Conservation (phyloP, 306 rosid genomes). For the Bauhinia variegata region DNA sequence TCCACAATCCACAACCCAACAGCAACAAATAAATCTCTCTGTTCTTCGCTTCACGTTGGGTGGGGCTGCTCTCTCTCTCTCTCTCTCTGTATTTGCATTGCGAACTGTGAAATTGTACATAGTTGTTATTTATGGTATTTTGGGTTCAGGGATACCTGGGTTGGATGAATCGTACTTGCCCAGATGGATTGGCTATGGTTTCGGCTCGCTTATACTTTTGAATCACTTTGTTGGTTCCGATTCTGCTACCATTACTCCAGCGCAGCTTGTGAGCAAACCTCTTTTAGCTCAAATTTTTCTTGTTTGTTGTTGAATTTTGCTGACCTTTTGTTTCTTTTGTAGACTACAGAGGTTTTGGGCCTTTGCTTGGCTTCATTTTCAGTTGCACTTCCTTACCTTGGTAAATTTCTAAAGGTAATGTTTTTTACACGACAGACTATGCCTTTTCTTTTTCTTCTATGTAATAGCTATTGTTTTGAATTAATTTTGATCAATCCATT, state of each 20-base stretch:
- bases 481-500: too few species aligned
- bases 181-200: conserved; percentile 94
- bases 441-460: neutral
- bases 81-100: conserved; percentile 18
- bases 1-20: conserved; percentile 42
- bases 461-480: neutral
- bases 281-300: neutral
- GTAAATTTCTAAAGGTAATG: conserved; percentile 85
- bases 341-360: conserved; percentile 85
- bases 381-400: conserved; percentile 68
- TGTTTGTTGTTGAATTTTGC: neutral
- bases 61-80: conserved; percentile 25
- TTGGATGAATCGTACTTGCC: conserved; percentile 93
- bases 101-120: conserved; percentile 8
- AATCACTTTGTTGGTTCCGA: conserved; percentile 74
- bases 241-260: conserved; percentile 52
- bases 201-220: conserved; percentile 76
- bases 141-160: conserved; percentile 80
- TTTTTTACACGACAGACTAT: neutral
- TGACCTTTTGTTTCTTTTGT: conserved; percentile 5
- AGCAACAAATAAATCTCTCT: conserved; percentile 72
- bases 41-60: conserved; percentile 93
- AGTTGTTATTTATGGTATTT: neutral
- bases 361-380: conserved; percentile 85
- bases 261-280: conserved; percentile 62